A percentile compares a stretch with the other conserved stretches of the same genome.
Evolutionary conservation across 306 rosid genomes (phyloP).

Genomic region (Cajanus cajan): DNA sequence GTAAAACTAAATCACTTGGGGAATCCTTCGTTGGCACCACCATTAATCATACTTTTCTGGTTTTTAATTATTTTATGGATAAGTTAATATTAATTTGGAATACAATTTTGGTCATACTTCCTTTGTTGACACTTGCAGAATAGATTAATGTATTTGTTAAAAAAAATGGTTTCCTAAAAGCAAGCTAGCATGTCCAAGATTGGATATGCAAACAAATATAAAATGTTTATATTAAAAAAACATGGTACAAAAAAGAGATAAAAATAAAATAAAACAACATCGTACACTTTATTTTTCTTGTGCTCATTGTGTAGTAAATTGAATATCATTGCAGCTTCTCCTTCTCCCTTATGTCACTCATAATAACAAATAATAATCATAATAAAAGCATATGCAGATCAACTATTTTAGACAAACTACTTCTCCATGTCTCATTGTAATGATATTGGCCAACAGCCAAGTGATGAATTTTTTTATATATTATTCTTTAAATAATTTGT

Average conservation of each 20-base stretch:
- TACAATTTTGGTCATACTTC: neutral
- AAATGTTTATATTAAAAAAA: conserved; percentile 13
- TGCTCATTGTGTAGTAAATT: conserved; percentile 13
- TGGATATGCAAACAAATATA: conserved; percentile 5
- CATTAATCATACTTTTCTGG: neutral
- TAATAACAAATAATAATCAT: conserved; percentile 27
- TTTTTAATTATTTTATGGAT: neutral
- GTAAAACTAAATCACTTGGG: conserved; percentile 34
- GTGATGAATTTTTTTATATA: too few species aligned
- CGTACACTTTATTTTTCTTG: conserved; percentile 24
- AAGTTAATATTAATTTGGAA: neutral
- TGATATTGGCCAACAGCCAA: too few species aligned
- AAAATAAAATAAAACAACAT: conserved; percentile 21
- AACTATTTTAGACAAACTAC: conserved; percentile 40
- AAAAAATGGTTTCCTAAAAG: conserved; percentile 58
- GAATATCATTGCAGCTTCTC: conserved; percentile 17
- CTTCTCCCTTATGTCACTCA: conserved; percentile 30
- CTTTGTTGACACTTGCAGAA: conserved; percentile 27
- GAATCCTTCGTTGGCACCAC: conserved; percentile 41
- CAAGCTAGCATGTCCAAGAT: conserved; percentile 37
- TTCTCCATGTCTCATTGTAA: conserved; percentile 26
- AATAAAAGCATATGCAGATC: conserved; percentile 12
- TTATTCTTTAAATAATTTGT: too few species aligned
- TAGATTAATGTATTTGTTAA: conserved; percentile 31
- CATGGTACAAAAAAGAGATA: neutral